Percentiles rank a stretch among this genome's conserved stretches.
These are phyloP conservation scores for Schoenoplectus tabernaemontani DNA, from an alignment of 202 grass and related monocot genomes.

Conservation along the genomic window DNA sequence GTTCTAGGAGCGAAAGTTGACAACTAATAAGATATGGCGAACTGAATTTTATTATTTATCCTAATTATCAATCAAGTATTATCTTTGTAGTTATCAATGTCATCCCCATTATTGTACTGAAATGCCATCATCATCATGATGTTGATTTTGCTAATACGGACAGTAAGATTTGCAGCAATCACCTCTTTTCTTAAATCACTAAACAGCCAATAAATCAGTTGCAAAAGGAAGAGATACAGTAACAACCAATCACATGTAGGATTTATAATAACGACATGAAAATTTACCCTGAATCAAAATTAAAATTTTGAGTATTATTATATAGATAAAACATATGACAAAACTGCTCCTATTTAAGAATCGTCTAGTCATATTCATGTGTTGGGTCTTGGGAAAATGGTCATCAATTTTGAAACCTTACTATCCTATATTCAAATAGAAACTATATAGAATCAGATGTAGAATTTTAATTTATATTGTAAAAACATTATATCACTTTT, in stretches of 20 bases:
- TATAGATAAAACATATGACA: background rate
- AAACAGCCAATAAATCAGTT: background rate
- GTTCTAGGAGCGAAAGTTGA: background rate
- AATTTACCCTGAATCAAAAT: background rate
- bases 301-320: background rate
- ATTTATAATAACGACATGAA: background rate
- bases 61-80: background rate
- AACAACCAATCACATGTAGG: background rate
- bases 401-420: no score
- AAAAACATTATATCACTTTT: background rate
- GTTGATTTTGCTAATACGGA: background rate
- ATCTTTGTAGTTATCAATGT: background rate
- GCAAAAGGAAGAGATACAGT: background rate
- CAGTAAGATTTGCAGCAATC: background rate
- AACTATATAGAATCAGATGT: background rate
- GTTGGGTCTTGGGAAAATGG: no score
- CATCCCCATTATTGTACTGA: background rate
- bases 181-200: background rate
- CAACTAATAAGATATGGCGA: background rate
- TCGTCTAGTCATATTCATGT: background rate
- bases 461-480: background rate
- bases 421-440: background rate
- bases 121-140: background rate
- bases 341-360: background rate
- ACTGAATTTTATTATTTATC: background rate